Base-by-base conservation (phyloP, 257 asterid genomes). In the Solanum neorickii region DNA sequence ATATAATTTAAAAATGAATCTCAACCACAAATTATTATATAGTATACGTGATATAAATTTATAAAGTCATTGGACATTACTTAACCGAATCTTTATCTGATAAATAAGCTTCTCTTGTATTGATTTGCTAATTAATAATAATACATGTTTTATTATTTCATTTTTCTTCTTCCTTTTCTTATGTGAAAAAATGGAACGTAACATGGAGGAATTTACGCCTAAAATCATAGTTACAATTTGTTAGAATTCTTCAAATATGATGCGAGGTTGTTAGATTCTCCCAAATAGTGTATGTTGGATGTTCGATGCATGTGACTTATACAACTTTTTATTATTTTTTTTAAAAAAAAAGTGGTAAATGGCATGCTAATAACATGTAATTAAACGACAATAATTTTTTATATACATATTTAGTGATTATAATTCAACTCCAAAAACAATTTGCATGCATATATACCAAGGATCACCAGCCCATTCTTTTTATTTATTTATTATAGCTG, bases 41-140 rank as follows among this genome's bases (percentile, higher is more conserved):
- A 5, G 6, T 6, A 37, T 6, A 37, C 2, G 0, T 37, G 0
- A 1, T 6, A 37, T 37, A 1, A 37, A 37, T 37, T 6, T 37
- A 37, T 37, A 37, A 37, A 7, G 1, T 37, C 7, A 5, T 5
- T 37, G 39, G 1, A 37, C 7, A 37, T 37, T 37, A 37, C 7
- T 37, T 37, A 1, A 37, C 39, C 39, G 7, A 1, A 37, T 37
- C 39, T 37, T 37, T 37, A 37, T 37, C 0, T 33, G 35, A 65
- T 65, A 65, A 2, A 25, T 65, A n/a, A 65, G 2, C 35, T 18
- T 65, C 35, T 27, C 33, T 65, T 33, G n/a, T 62, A 62, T 62
- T 11, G 31, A 0, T 62, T 10, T 56, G 20, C 18, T 56, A 56
- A 52, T 56, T 52, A 62, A 23, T 66, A 66, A 13, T 66, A 68